Conservation (phyloP, 2,329 filamentous ascomycete species). For the Sclerotinia glacialis region DNA sequence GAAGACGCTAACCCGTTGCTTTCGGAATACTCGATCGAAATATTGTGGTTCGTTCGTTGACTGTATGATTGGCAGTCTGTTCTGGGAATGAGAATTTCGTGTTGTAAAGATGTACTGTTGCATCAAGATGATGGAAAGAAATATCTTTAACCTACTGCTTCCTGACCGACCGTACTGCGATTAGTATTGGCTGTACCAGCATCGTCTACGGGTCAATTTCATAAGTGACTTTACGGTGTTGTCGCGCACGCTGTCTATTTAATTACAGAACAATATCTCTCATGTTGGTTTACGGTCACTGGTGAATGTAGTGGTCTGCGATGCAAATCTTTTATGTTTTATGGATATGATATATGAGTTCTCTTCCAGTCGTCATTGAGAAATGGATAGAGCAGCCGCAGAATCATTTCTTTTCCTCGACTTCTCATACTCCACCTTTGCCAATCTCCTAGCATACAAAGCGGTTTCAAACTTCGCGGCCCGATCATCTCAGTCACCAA, state of each 20-base stretch:
- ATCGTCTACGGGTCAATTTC: neutral
- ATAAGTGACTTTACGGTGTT: neutral
- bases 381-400: neutral
- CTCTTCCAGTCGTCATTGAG: no score
- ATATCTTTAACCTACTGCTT: neutral
- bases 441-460: neutral
- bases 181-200: neutral
- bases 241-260: neutral
- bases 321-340: neutral
- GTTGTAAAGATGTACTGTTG: neutral
- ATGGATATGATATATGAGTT: neutral
- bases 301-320: neutral
- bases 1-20: neutral
- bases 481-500: neutral
- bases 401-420: neutral
- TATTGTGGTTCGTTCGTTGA: neutral
- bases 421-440: neutral
- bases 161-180: neutral
- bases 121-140: neutral
- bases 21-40: neutral
- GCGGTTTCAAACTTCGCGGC: neutral
- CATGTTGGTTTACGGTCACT: neutral
- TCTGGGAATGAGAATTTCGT: neutral
- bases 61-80: neutral
- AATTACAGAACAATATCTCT: no score